phyloP scores from a whole-genome alignment of 805 yeast species.

The Ogataea pini region DNA sequence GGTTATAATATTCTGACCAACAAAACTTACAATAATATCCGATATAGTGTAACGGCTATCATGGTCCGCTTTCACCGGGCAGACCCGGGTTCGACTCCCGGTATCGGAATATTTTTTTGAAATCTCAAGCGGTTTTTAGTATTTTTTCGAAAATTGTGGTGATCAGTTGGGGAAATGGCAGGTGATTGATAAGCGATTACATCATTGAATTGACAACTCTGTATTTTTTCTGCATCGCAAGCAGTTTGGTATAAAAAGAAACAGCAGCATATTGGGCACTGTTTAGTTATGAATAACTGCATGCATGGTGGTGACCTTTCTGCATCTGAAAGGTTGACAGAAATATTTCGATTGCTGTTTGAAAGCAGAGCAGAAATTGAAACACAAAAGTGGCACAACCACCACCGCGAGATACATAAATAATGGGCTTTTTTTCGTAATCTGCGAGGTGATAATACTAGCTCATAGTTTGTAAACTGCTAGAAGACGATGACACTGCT shows the following conservation, averaged over 20 bases:
- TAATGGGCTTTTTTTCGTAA: too few relatives aligned
- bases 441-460: too few relatives aligned
- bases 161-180: too few relatives aligned
- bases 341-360: neutral
- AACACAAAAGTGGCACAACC: too few relatives aligned
- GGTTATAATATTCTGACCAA: neutral
- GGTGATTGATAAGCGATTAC: too few relatives aligned
- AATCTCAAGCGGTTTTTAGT: too few relatives aligned
- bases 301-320: neutral
- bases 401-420: too few relatives aligned
- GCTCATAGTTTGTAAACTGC: too few relatives aligned
- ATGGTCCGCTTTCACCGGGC: conserved; percentile 86
- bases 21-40: conserved; percentile 38
- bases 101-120: conserved; percentile 57
- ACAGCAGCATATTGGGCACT: neutral
- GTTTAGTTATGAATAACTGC: too few relatives aligned
- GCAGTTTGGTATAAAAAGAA: neutral
- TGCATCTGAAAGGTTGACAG: neutral
- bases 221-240: neutral
- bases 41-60: conserved; percentile 83
- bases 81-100: conserved; percentile 85
- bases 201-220: too few relatives aligned
- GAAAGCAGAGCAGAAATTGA: neutral
- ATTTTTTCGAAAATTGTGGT: too few relatives aligned
- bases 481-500: neutral